Evolutionary conservation across 352 stramenopile genomes (phyloP), one percentile per base, ranked within the genome.

Genomic region (Phytophthora colocasiae): DNA sequence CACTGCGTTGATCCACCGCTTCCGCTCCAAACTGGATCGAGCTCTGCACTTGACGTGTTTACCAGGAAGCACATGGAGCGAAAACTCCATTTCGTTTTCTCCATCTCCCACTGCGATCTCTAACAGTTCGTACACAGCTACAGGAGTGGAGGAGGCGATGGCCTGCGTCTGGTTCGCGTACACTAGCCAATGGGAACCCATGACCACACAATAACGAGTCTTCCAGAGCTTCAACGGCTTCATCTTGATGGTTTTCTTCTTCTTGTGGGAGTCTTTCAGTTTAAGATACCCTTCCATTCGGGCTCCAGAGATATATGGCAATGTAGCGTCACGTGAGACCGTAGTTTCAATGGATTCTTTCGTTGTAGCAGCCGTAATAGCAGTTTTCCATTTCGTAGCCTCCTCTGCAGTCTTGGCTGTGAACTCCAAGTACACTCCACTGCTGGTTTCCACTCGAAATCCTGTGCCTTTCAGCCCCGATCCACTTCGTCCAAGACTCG

Each of bases 271-370:
- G 36, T 79, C 65, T 61, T 77, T 82, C 0, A 86, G 46, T 17
- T 87, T 84, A 15, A 94, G 52, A 46, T 89, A 92, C 0, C 86
- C 83, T 63, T 94, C 85, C 83, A 94, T 94, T 0, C 71, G 41
- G 0, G 85, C 83, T 6, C 83, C 82, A 15, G 74, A 48, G 7
- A 92, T 80, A 54, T 83, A 91, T 6, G 79, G 74, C 27, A 94
- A 67, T 6, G 80, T 71, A 0, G 76, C 44, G 29, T 94, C 80
- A 3, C 86, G 75, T 59, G 66, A 40, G 26, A 74, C 39, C 2
- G 58, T 55, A 34, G 26, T 75, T 5, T 44, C 59, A 14, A 46
- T 58, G 0, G 39, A 49, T 9, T 65, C 62, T 36, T 73, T 66
- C 0, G 66, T 76, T 17, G 81, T 73, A 10, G 68, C 60, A n/a